phyloP scores from a whole-genome alignment of 2,329 filamentous ascomycete species.

The Cytospora mali region DNA sequence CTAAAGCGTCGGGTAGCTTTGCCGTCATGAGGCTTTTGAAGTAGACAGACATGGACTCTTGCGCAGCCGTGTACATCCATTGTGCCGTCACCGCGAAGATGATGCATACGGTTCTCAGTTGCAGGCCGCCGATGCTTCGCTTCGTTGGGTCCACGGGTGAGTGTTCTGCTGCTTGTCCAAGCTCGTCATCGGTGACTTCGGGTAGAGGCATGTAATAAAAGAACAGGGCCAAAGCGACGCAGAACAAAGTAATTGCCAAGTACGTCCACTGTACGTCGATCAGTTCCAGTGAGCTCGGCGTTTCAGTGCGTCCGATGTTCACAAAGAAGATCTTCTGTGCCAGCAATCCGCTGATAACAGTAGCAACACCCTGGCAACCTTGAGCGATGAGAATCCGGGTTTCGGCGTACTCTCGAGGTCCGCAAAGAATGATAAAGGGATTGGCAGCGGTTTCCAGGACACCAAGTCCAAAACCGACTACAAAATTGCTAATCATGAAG shows the following conservation, averaged over 20 bases:
- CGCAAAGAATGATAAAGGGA: constrained; percentile 72
- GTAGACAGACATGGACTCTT: constrained; percentile 66
- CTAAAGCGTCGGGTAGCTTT: constrained; percentile 37
- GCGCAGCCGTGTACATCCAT: constrained; percentile 77
- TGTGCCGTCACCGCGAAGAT: constrained; percentile 74
- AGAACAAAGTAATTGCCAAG: constrained; percentile 76
- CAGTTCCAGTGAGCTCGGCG: constrained; percentile 52
- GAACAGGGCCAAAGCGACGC: constrained; percentile 68
- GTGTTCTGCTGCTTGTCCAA: constrained; percentile 50
- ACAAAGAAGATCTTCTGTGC: constrained; percentile 76
- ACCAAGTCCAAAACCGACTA: constrained; percentile 75
- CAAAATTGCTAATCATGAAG: constrained; percentile 73
- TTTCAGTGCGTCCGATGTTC: constrained; percentile 47
- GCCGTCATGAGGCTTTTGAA: constrained; percentile 56
- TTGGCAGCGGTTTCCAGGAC: constrained; percentile 82
- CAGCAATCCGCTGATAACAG: constrained; percentile 70
- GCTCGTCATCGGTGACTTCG: constrained; percentile 59
- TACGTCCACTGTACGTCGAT: constrained; percentile 85
- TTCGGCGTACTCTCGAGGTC: constrained; percentile 72
- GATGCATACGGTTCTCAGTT: constrained; percentile 60
- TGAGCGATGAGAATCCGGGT: constrained; percentile 76
- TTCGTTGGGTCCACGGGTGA: constrained; percentile 55
- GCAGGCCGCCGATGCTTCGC: constrained; percentile 51
- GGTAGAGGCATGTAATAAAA: constrained; percentile 71
- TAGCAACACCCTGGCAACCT: constrained; percentile 74